These are phyloP conservation scores for Beauveria sp. DNA, from an alignment of 2,329 filamentous ascomycete species.

Conservation along the genomic window DNA sequence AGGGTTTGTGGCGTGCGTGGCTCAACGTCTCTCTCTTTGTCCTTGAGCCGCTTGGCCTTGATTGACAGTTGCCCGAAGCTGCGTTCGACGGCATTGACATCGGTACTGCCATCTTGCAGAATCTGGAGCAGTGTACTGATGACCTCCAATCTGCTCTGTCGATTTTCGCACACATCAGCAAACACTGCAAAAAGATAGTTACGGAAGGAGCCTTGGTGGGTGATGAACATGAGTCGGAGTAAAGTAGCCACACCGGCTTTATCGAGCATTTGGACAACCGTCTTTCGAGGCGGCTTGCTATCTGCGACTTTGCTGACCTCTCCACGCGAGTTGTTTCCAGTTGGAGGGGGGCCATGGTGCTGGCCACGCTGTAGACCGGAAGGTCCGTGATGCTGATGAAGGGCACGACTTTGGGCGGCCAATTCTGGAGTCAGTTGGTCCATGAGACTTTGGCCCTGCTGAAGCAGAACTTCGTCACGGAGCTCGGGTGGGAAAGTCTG, in stretches of 20 bases:
- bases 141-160: conserved; percentile 91
- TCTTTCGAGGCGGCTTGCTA: conserved; percentile 65
- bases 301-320: conserved; percentile 35
- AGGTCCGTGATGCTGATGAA: conserved; percentile 38
- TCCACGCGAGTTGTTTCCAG: conserved; percentile 13
- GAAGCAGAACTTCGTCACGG: conserved; percentile 79
- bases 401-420: conserved; percentile 73
- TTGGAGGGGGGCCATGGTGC: conserved; percentile 23
- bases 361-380: conserved; percentile 21
- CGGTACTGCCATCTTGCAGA: conserved; percentile 87
- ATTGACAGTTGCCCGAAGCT: conserved; percentile 92
- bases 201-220: conserved; percentile 80
- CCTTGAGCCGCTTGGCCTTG: conserved; percentile 72
- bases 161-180: conserved; percentile 87
- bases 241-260: conserved; percentile 94
- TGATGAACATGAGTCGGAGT: conserved; percentile 95
- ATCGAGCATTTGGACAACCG: conserved; percentile 93
- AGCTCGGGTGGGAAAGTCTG: conserved; percentile 80
- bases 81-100: conserved; percentile 87
- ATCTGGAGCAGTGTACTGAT: conserved; percentile 89
- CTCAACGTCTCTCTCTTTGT: conserved; percentile 51
- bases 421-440: conserved; percentile 78
- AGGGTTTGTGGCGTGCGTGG: conserved; percentile 72
- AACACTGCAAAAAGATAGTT: conserved; percentile 80
- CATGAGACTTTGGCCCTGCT: conserved; percentile 84